Conservation (phyloP, 2,329 filamentous ascomycete species). For the Hypoxylon sp. region DNA sequence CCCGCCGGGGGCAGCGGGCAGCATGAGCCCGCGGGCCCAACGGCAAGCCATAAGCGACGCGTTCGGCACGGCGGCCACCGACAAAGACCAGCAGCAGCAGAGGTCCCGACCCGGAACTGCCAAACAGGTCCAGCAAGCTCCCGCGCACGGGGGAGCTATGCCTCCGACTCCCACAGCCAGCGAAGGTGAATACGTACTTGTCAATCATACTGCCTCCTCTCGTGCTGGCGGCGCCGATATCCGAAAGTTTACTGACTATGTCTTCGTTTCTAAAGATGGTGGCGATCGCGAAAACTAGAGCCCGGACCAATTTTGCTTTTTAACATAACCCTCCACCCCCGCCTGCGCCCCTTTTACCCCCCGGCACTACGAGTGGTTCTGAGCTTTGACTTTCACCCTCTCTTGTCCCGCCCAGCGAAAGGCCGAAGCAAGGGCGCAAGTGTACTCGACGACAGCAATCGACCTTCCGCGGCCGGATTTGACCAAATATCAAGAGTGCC, state of each 20-base stretch:
- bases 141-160: slow-evolving; percentile 68
- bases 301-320: slow-evolving; percentile 19
- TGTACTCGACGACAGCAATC: slow-evolving; percentile 20
- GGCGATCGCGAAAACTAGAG: slow-evolving; percentile 55
- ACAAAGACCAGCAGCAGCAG: slow-evolving; percentile 50
- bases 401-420: slow-evolving; percentile 1
- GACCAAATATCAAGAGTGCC: slow-evolving; percentile 19
- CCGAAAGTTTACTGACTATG: slow-evolving; percentile 58
- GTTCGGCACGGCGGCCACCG: slow-evolving; percentile 45
- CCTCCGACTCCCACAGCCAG: slow-evolving; percentile 71
- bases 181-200: slow-evolving; percentile 70
- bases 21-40: slow-evolving; percentile 46
- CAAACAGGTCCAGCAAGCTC: slow-evolving; percentile 62
- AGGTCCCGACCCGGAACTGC: slow-evolving; percentile 66
- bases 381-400: slow-evolving; percentile 28
- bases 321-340: slow-evolving; percentile 6
- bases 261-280: slow-evolving; percentile 59
- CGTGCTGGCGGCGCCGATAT: slow-evolving; percentile 51
- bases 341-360: slow-evolving; percentile 11
- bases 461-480: slow-evolving; percentile 24
- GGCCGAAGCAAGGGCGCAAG: slow-evolving; percentile 13
- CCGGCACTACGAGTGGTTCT: slow-evolving; percentile 23
- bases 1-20: background rate
- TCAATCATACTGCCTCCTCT: slow-evolving; percentile 47
- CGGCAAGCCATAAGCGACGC: slow-evolving; percentile 49